A percentile compares a stretch with the other conserved stretches of the same genome.
Evolutionary conservation across 1,284 basidiomycete species (phyloP).

Genomic region (Ceratobasidium sp.): DNA sequence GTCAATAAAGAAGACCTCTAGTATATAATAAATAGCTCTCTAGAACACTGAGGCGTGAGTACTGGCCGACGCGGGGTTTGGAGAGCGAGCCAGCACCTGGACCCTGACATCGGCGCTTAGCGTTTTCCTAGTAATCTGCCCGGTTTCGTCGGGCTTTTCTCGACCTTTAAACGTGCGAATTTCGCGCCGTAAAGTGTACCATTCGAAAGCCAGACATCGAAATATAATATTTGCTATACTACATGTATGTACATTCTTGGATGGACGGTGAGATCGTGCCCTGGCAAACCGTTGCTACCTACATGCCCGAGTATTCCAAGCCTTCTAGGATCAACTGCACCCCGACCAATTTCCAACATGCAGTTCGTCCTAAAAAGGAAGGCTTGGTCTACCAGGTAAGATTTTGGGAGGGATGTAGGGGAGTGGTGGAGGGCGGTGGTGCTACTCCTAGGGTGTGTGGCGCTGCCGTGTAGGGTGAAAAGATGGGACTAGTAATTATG

Average conservation of each 20-base stretch:
- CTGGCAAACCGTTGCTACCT: not conserved
- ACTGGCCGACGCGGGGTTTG: not conserved
- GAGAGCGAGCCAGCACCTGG: not conserved
- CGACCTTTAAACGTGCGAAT: not conserved
- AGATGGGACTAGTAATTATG: conserved; percentile 50
- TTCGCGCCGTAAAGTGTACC: not conserved
- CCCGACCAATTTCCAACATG: no score
- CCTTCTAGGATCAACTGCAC: no score
- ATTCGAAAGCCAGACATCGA: conserved; percentile 17
- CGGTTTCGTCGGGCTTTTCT: not conserved
- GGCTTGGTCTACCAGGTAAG: no score
- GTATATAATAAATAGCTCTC: not conserved
- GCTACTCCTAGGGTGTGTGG: no score
- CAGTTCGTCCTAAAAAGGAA: no score
- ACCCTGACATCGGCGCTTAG: conserved; percentile 19
- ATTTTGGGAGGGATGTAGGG: conserved; percentile 6
- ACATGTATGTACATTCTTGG: not conserved
- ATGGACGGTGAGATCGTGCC: not conserved
- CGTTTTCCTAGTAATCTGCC: not conserved
- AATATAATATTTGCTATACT: not conserved
- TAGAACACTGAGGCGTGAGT: not conserved
- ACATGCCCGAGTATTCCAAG: conserved; percentile 14
- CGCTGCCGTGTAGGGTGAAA: not conserved
- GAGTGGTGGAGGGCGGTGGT: no score
- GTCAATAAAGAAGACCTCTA: not conserved